Conservation (phyloP, 768 basidiomycete genomes). For the Chalciporus pseudorubinellus region DNA sequence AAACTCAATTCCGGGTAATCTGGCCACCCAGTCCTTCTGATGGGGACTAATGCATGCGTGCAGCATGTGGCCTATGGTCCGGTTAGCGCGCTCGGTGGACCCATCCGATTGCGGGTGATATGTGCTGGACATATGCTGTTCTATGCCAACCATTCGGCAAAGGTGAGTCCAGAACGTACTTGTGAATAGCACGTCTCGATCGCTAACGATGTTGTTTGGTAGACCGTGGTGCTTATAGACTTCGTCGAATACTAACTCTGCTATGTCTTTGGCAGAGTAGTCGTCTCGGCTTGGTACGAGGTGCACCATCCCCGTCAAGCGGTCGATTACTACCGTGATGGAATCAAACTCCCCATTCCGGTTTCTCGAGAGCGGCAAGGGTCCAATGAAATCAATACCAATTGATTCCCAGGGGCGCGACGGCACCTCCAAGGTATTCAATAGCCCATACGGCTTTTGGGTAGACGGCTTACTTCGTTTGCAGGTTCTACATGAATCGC, state of each 20-base stretch:
- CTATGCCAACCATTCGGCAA: constrained; percentile 26
- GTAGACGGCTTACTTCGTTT: constrained; percentile 20
- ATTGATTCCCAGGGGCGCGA: constrained; percentile 37
- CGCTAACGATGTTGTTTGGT: constrained; percentile 38
- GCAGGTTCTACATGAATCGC: constrained; percentile 19
- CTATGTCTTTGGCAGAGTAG: constrained; percentile 35
- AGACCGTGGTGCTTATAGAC: constrained; percentile 41
- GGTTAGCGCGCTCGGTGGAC: constrained; percentile 34
- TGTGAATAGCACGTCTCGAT: constrained; percentile 42
- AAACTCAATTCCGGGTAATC: not conserved
- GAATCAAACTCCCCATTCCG: constrained; percentile 19
- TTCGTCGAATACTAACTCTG: constrained; percentile 34
- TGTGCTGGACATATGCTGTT: constrained; percentile 39
- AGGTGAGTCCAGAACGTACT: constrained; percentile 42
- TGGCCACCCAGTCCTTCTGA: too few species aligned
- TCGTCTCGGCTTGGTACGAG: constrained; percentile 17
- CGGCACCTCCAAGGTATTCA: constrained; percentile 29
- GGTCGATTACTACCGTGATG: constrained; percentile 24
- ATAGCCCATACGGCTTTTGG: constrained; percentile 26
- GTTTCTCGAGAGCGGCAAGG: constrained; percentile 24
- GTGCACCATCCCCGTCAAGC: constrained; percentile 21
- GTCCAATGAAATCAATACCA: constrained; percentile 41
- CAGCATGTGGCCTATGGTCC: constrained; percentile 31
- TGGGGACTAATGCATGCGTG: constrained; percentile 15
- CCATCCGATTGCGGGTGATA: constrained; percentile 47